A percentile compares a stretch with the other conserved stretches of the same genome.
Evolutionary conservation across 2,329 filamentous ascomycete genomes (phyloP).

Genomic region (Fusarium virguliforme): DNA sequence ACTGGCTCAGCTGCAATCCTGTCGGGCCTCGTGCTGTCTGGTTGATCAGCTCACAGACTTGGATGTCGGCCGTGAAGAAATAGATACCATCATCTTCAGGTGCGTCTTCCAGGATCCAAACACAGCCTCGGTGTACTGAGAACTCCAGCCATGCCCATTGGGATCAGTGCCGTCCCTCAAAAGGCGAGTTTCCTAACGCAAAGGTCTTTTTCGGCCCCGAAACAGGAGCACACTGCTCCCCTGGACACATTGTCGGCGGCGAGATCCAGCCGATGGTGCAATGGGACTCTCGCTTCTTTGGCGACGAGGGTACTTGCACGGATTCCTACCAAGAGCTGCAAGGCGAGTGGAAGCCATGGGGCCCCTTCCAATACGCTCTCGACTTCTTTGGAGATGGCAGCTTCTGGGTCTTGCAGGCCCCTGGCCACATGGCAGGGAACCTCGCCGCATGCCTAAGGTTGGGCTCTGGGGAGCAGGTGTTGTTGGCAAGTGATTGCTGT

Average conservation of each 20-base stretch:
- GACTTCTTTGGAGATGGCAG: constrained; percentile 26
- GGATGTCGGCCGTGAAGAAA: constrained; percentile 7
- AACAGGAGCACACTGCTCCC: constrained; percentile 18
- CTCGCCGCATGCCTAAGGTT: constrained; percentile 15
- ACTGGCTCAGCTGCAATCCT: constrained; percentile 23
- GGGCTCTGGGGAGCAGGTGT: constrained; percentile 4
- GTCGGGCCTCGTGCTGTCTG: constrained; percentile 19
- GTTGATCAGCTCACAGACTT: constrained; percentile 13
- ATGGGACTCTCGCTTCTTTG: constrained; percentile 33
- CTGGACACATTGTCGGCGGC: constrained; percentile 15
- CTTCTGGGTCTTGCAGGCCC: constrained; percentile 20
- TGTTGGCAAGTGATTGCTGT: constrained; percentile 28
- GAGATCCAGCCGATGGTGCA: constrained; percentile 16
- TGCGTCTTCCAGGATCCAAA: neutral
- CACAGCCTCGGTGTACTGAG: neutral
- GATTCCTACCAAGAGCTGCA: constrained; percentile 10
- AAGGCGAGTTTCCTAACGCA: constrained; percentile 21
- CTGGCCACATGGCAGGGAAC: constrained; percentile 28
- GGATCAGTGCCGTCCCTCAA: constrained; percentile 27
- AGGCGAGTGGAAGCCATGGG: constrained; percentile 19
- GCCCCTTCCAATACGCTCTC: constrained; percentile 6
- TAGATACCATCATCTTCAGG: constrained; percentile 26
- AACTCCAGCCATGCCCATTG: constrained; percentile 28
- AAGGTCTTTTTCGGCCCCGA: constrained; percentile 25
- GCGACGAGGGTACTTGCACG: neutral